Evolutionary conservation across 2,329 filamentous ascomycete species (phyloP).

Genomic region (Byssochlamys sp.): DNA sequence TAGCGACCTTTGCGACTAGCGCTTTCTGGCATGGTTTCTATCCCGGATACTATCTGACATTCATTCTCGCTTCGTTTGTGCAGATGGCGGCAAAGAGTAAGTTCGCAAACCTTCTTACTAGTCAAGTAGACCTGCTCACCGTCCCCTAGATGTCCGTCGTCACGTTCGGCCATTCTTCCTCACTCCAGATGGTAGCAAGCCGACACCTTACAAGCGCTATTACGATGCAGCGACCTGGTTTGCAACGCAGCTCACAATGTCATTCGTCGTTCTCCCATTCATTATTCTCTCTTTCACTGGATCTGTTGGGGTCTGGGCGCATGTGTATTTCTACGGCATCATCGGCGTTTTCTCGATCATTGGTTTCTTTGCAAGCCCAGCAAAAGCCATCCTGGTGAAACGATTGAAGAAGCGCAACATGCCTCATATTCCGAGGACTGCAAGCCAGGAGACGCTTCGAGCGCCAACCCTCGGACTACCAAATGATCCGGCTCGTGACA

Average conservation of each 20-base stretch:
- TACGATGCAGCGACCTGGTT: slow-evolving; percentile 74
- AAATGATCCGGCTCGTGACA: slow-evolving; percentile 62
- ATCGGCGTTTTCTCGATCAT: slow-evolving; percentile 57
- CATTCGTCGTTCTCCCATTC: slow-evolving; percentile 76
- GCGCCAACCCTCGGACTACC: slow-evolving; percentile 68
- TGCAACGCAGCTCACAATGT: slow-evolving; percentile 70
- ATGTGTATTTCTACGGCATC: slow-evolving; percentile 81
- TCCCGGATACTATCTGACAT: slow-evolving; percentile 87
- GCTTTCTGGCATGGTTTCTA: slow-evolving; percentile 98
- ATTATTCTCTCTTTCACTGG: slow-evolving; percentile 64
- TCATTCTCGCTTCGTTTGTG: slow-evolving; percentile 78
- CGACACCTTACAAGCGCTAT: slow-evolving; percentile 65
- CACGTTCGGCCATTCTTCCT: slow-evolving; percentile 88
- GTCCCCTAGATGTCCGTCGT: slow-evolving; percentile 65
- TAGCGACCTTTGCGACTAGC: slow-evolving; percentile 88
- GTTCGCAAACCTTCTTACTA: slow-evolving; percentile 26
- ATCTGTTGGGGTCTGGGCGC: slow-evolving; percentile 66
- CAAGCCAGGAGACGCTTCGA: slow-evolving; percentile 51
- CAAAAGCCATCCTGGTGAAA: slow-evolving; percentile 52
- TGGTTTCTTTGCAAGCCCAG: slow-evolving; percentile 70
- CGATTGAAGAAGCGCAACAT: slow-evolving; percentile 49
- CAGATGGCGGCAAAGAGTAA: slow-evolving; percentile 90
- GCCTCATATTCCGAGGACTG: slow-evolving; percentile 32
- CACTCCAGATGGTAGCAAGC: slow-evolving; percentile 60
- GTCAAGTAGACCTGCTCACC: slow-evolving; percentile 7